Evolutionary conservation across 2,329 filamentous ascomycete species (phyloP).

Genomic region (Macrophomina tecta): DNA sequence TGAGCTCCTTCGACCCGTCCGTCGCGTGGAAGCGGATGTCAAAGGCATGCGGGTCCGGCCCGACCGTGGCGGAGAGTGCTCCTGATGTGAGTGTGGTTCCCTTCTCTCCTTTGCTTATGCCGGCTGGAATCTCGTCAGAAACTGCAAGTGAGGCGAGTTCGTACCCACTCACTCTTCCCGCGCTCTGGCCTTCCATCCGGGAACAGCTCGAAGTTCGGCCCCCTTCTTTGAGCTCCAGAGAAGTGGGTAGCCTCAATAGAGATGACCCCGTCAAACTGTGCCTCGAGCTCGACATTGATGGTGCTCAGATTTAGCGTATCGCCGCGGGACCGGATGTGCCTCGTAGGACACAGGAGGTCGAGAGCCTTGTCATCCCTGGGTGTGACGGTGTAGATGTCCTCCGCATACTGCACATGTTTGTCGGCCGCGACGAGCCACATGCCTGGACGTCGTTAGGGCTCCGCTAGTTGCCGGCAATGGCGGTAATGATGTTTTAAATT

Average conservation of each 20-base stretch:
- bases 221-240: conserved; percentile 58
- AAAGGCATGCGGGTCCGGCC: conserved; percentile 57
- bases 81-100: conserved; percentile 61
- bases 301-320: conserved; percentile 64
- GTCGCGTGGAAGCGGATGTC: conserved; percentile 62
- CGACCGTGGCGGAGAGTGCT: conserved; percentile 59
- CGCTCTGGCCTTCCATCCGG: conserved; percentile 55
- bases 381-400: conserved; percentile 64
- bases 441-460: conserved; percentile 37
- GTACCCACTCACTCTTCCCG: conserved; percentile 33
- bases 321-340: conserved; percentile 59
- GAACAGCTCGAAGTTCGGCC: conserved; percentile 65
- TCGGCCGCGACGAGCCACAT: conserved; percentile 71
- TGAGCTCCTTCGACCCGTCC: conserved; percentile 58
- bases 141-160: neutral
- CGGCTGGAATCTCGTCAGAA: conserved; percentile 30
- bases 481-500: too few species aligned
- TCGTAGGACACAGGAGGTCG: conserved; percentile 64
- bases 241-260: conserved; percentile 66
- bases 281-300: conserved; percentile 63
- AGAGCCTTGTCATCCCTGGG: conserved; percentile 54
- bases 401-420: conserved; percentile 68
- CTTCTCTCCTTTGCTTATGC: conserved; percentile 50
- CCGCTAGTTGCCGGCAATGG: neutral
- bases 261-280: conserved; percentile 64